These are phyloP conservation scores for Penicillium polonicum DNA, from an alignment of 2,329 filamentous ascomycete species.

Conservation along the genomic window DNA sequence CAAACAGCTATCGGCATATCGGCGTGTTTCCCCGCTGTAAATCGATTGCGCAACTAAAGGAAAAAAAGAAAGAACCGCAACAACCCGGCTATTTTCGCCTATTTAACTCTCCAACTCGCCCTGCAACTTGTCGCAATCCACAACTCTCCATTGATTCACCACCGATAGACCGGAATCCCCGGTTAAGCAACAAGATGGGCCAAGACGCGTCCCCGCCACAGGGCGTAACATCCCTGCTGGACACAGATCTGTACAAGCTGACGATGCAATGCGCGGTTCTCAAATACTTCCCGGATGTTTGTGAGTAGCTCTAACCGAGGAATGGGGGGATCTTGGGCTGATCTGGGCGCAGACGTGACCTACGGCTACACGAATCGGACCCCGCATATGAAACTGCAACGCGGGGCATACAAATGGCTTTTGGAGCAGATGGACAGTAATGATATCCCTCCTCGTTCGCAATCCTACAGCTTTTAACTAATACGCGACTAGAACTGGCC, in stretches of 20 bases:
- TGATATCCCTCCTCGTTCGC: constrained; percentile 25
- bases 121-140: neutral
- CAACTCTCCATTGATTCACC: neutral
- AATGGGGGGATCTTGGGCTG: neutral
- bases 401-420: constrained; percentile 81
- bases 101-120: neutral
- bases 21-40: constrained; percentile 6
- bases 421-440: constrained; percentile 75
- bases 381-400: constrained; percentile 84
- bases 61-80: constrained; percentile 2
- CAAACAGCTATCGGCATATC: constrained; percentile 10
- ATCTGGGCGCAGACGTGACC: constrained; percentile 61
- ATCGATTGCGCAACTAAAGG: neutral
- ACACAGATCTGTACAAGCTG: constrained; percentile 89
- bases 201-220: constrained; percentile 50
- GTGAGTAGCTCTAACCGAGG: constrained; percentile 35
- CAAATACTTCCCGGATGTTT: constrained; percentile 77
- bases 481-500: constrained; percentile 62
- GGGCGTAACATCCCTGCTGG: constrained; percentile 77
- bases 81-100: neutral
- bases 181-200: constrained; percentile 26
- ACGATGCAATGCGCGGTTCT: constrained; percentile 98
- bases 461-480: neutral
- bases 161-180: constrained; percentile 3
- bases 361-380: constrained; percentile 97